Evolutionary conservation across 768 basidiomycete genomes (phyloP), one percentile per base, ranked within the genome.

Genomic region (Collybia sordida): DNA sequence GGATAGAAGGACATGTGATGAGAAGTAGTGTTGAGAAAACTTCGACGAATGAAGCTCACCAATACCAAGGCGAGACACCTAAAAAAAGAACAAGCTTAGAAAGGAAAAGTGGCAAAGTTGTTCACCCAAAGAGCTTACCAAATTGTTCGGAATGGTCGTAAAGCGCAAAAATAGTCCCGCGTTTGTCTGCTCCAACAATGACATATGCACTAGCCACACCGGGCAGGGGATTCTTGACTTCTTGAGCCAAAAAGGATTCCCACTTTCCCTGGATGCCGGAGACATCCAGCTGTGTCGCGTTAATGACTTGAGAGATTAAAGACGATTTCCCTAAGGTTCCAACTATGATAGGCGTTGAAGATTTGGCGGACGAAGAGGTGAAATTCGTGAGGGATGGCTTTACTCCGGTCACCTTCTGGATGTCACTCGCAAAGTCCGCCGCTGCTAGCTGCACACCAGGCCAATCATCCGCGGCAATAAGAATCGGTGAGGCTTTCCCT

Each of bases 61-160:
- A 85, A 52, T 78, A 82, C 82, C 83, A 85, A n/a, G 83, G 83
- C 17, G 82, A 84, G 27, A 85, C 82, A 49, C 82, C 81, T 83
- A 35, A 15, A 51, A 42, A 44, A 28, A 17, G 41, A 27, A 45
- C 41, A 40, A 46, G 28, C 6, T 47, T 28, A 36, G 39, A 45
- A 43, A 19, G 42, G 39, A 28, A 15, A 14, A 31, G 8, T 4
- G 37, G 3, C 27, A 34, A 48, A 31, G 23, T 3, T n/a, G 49
- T 23, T 22, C 34, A 37, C 17, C 39, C 43, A 14, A 18, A 28
- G 27, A 21, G 52, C 56, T 42, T 37, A 78, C 85, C 85, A 60
- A 86, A 80, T 59, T 86, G 85, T 60, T 88, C 85, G 8, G 81
- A 82, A 49, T 83, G 78, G 58, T 85, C 83, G 58, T 87, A 86